Percentiles rank a stretch among this genome's conserved stretches.
phyloP scores from a whole-genome alignment of 139 green algal genomes.

The Volvox reticuliferus region DNA sequence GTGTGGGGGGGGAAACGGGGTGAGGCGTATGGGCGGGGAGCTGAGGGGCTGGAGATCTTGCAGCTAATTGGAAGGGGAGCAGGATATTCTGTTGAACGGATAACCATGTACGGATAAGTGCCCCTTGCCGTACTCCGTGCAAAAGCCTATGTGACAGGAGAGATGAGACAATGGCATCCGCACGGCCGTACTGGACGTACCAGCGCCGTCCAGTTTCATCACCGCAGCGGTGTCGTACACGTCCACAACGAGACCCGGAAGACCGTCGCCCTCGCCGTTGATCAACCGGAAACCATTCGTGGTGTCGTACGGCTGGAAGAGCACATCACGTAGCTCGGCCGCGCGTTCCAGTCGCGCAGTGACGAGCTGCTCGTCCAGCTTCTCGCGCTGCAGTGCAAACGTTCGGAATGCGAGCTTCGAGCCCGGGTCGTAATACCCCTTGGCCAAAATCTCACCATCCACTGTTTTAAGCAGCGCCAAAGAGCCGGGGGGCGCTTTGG shows the following conservation, averaged over 20 bases:
- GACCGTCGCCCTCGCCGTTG: constrained; percentile 69
- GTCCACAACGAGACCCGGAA: constrained; percentile 62
- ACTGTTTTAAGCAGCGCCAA: constrained; percentile 68
- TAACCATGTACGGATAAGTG: too few relatives aligned
- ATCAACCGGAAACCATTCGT: constrained; percentile 64
- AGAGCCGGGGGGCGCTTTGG: constrained; percentile 50
- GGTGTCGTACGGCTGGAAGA: constrained; percentile 54
- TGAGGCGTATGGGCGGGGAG: too few relatives aligned
- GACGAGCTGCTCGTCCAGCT: constrained; percentile 60
- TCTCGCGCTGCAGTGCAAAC: constrained; percentile 51
- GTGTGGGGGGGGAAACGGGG: too few relatives aligned
- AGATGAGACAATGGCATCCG: too few relatives aligned
- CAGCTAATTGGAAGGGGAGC: too few relatives aligned
- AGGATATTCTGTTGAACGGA: too few relatives aligned
- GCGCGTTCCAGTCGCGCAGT: constrained; percentile 46
- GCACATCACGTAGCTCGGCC: constrained; percentile 26
- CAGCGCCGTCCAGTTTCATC: constrained; percentile 69
- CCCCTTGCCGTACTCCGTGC: too few relatives aligned
- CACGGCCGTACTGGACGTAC: neutral
- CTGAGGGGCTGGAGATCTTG: too few relatives aligned
- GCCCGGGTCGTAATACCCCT: constrained; percentile 49
- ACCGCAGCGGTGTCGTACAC: constrained; percentile 57
- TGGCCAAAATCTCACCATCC: constrained; percentile 67
- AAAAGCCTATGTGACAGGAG: too few relatives aligned
- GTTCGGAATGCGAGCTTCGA: constrained; percentile 60